Evolutionary conservation across 345 rosid species (phyloP).

Genomic region (Psidium guajava): DNA sequence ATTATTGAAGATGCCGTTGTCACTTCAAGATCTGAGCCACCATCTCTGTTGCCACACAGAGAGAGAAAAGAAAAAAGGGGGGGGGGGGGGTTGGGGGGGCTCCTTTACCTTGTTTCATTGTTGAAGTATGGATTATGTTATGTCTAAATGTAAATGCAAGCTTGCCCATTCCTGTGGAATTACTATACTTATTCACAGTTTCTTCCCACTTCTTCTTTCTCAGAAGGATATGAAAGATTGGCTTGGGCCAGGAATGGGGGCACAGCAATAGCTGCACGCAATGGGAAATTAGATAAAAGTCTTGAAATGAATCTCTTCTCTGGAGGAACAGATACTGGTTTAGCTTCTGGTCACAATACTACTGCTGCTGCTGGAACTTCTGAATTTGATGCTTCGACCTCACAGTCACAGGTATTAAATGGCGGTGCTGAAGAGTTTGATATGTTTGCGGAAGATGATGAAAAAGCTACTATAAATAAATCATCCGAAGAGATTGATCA

Average conservation of each 20-base stretch:
- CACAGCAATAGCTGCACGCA: conserved; percentile 2
- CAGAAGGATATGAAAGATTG: conserved; percentile 81
- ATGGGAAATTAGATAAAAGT: conserved; percentile 2
- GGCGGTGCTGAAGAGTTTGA: conserved; percentile 38
- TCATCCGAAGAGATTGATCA: conserved; percentile 16
- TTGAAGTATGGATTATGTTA: background rate
- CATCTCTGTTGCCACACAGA: background rate
- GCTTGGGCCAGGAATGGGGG: conserved; percentile 42
- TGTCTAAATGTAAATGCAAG: background rate
- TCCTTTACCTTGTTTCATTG: background rate
- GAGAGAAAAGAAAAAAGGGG: no score
- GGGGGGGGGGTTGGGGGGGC: no score
- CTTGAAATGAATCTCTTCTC: conserved; percentile 5
- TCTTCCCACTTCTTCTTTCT: background rate
- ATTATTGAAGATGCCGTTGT: background rate
- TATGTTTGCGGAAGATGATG: conserved; percentile 86
- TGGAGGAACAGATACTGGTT: conserved; percentile 9
- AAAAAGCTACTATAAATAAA: conserved; percentile 17
- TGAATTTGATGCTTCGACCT: conserved; percentile 10
- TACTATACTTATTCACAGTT: background rate
- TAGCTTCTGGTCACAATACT: conserved; percentile 8
- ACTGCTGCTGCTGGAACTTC: conserved; percentile 13
- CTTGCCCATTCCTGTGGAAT: background rate
- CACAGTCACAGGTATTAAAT: conserved; percentile 8
- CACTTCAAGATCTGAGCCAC: background rate